Base-by-base conservation (phyloP, 352 stramenopile species). In the Pythium scleroteichum region DNA sequence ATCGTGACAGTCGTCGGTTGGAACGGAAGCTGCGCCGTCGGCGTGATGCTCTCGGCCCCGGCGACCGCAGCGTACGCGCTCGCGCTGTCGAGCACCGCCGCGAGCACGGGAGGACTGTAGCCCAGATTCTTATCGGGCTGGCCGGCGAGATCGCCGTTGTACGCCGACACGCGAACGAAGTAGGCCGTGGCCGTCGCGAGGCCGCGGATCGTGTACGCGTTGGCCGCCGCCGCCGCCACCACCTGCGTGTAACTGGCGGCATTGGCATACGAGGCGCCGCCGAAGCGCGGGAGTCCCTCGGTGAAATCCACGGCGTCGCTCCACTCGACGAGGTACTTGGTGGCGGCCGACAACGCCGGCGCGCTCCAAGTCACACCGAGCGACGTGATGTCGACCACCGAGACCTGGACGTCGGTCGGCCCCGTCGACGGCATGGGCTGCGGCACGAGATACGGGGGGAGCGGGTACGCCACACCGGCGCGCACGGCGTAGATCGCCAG, bases 241-340 rank as follows among this genome's bases (percentile, higher is more conserved):
- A 96, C 74, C 19, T 90, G 64, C 2, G 73, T 78, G 57, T 74
- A 85, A 0, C 33, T 48, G 16, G 78, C 62, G 4, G 84, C 88
- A 8, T 59, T 71, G 0, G 63, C 65, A 38, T 96, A 94, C 7
- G 65, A 69, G 0, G 65, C 68, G 3, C 71, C 71, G 23, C 68
- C 69, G 16, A 60, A 54, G n/a, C 39, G 62, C 19, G 63, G 73
- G 42, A 53, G 59, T 13, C 35, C 66, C 69, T 53, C 68, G 14
- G 63, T 58, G 56, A 89, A 88, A n/a, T 77, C 65, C 3, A 48
- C 26, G 0, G 70, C 69, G 4, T 71, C 67, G 50, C 92, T 89
- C 82, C 83, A 95, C 47, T 97, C 87, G 17, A 97, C 58, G 7
- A 94, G 59, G 67, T 97, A 97, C 52, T 95, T 92, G 0, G 72